Base-by-base conservation (phyloP, 1,284 basidiomycete genomes). In the Tylopilus orsonianus region DNA sequence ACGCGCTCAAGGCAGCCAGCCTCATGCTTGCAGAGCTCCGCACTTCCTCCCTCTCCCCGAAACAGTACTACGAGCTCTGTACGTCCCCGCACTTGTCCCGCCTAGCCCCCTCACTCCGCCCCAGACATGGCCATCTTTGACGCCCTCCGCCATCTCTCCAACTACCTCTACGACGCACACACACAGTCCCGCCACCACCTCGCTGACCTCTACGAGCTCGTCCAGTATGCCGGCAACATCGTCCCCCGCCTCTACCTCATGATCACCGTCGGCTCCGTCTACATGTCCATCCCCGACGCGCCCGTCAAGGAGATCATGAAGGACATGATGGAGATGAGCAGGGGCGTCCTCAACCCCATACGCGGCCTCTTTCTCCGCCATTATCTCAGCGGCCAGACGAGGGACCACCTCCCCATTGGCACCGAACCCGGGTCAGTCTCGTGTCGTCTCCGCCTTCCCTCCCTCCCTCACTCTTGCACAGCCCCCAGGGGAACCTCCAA, bases 301-400 rank as follows among this genome's bases (percentile, higher is more conserved):
- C 94, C 94, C 6, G 85, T 97, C 50, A 95, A 93, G 75, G 93
- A 97, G 73, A 93, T 97, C 57, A 97, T 97, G 94, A 97, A 96
- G 78, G 94, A 97, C 71, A 96, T 97, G 93, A 89, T 97, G 85
- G 94, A 97, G 69, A 97, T 97, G 94, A 93, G 92, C 24, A 78
- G 93, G 30, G 94, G 95, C 52, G 91, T 97, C 5, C 78, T 97
- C 56, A 93, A 97, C 67, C 94, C 94, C 14, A 93, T 93, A 36
- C 78, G 95, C 43, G 95, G 94, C 24, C 72, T 97, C 32, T 97
- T 97, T 71, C 73, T 97, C 33, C 79, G 94, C 14, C 94, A 97
- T 67, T 97, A 97, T 68, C 81, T 97, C 27, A 93, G 89, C 53
- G 94, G 94, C 6, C 93, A 97, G 73, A 97, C 95, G 4, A 79